phyloP scores from a whole-genome alignment of 225 moss, liverwort and hornwort species.

The Marchantia paleacea region DNA sequence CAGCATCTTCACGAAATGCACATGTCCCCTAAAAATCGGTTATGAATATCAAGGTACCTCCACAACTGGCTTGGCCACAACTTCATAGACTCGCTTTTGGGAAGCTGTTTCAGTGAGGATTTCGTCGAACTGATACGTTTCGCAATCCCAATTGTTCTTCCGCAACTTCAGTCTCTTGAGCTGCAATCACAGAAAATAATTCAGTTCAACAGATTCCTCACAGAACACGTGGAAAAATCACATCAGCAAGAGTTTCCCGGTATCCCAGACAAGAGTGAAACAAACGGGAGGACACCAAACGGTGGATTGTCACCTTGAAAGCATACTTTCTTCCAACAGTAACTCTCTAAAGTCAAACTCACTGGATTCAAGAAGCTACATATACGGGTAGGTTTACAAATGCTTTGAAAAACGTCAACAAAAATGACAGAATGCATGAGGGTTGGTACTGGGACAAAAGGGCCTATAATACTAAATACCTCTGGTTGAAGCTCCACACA shows the following conservation, averaged over 20 bases:
- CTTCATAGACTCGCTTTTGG: conserved; percentile 99
- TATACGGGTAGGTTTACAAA: neutral
- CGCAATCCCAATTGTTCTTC: conserved; percentile 98
- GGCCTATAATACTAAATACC: conserved; percentile 24
- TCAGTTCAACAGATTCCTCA: neutral
- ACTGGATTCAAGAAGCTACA: no score
- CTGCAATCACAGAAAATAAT: conserved; percentile 37
- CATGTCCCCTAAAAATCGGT: neutral
- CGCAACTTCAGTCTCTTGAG: conserved; percentile 90
- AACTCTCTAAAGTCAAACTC: no score
- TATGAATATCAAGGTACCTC: conserved; percentile 46
- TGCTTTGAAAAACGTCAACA: neutral
- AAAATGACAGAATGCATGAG: neutral
- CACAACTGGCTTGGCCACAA: conserved; percentile 97
- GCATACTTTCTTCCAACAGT: no score
- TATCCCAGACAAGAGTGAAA: neutral
- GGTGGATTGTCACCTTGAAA: neutral
- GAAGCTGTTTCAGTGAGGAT: conserved; percentile 89
- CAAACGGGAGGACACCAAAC: neutral
- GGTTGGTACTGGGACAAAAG: neutral
- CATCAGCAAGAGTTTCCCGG: neutral
- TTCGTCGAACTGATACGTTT: conserved; percentile 98
- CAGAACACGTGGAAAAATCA: neutral
- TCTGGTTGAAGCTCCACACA: conserved; percentile 99
- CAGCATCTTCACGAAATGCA: neutral